These are phyloP conservation scores for Lactarius akahatsu DNA, from an alignment of 768 basidiomycete genomes.

Conservation along the genomic window DNA sequence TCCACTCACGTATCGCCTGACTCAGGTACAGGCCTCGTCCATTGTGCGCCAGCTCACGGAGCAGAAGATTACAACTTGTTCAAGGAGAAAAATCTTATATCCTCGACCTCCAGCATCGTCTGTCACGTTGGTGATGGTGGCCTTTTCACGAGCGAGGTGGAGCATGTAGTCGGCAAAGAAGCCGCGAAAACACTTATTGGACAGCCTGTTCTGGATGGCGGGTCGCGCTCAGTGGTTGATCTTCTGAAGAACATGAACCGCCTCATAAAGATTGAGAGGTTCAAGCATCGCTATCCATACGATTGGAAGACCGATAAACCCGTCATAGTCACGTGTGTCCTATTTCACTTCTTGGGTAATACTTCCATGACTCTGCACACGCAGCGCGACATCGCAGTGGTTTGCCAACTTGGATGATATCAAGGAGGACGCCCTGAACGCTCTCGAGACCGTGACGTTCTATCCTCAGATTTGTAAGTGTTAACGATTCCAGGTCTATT, in stretches of 20 bases:
- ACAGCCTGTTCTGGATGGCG: slow-evolving; percentile 69
- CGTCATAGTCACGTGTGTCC: slow-evolving; percentile 78
- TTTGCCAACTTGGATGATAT: slow-evolving; percentile 89
- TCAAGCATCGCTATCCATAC: slow-evolving; percentile 90
- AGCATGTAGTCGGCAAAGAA: slow-evolving; percentile 54
- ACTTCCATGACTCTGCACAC: not conserved
- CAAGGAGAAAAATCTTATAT: slow-evolving; percentile 53
- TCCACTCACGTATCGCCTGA: slow-evolving; percentile 78
- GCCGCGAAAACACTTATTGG: slow-evolving; percentile 53
- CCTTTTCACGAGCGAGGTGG: slow-evolving; percentile 59
- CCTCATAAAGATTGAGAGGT: slow-evolving; percentile 64
- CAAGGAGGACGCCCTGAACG: slow-evolving; percentile 69
- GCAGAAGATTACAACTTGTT: slow-evolving; percentile 87
- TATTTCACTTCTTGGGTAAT: not conserved
- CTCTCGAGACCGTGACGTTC: slow-evolving; percentile 70
- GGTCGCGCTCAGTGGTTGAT: slow-evolving; percentile 63
- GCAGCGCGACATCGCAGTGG: slow-evolving; percentile 93
- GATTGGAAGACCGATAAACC: slow-evolving; percentile 96
- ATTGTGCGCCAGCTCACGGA: slow-evolving; percentile 94
- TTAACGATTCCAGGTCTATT: not conserved
- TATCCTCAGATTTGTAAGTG: slow-evolving; percentile 70
- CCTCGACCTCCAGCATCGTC: slow-evolving; percentile 46
- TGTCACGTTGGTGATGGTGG: slow-evolving; percentile 86
- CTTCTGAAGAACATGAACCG: slow-evolving; percentile 55
- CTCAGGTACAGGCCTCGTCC: slow-evolving; percentile 95